phyloP scores from a whole-genome alignment of 2,329 filamentous ascomycete species.

The Trichoderma atrobrunneum region DNA sequence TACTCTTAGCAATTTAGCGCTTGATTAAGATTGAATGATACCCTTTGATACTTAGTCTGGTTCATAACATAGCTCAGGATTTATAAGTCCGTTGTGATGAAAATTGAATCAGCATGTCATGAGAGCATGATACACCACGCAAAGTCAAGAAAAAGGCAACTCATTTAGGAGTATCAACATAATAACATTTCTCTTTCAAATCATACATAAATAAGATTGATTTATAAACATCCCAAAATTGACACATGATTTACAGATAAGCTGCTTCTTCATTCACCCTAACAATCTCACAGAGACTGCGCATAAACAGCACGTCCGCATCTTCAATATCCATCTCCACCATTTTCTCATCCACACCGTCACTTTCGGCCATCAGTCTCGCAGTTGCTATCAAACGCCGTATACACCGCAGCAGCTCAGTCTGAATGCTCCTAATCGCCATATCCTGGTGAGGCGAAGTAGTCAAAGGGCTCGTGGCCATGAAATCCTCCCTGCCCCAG shows the following conservation, averaged over 20 bases:
- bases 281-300: constrained; percentile 44
- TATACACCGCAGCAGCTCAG: constrained; percentile 51
- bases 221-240: not conserved
- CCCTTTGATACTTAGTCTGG: not conserved
- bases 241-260: not conserved
- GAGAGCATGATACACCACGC: not conserved
- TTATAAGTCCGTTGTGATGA: too few species aligned
- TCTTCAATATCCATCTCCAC: constrained; percentile 33
- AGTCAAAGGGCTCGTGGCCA: constrained; percentile 21
- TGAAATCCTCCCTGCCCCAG: constrained; percentile 30
- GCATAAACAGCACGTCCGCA: constrained; percentile 38
- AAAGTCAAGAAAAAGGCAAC: not conserved
- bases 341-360: constrained; percentile 29
- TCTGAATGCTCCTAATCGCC: constrained; percentile 45
- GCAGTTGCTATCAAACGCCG: constrained; percentile 50
- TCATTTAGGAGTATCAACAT: not conserved
- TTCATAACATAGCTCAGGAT: not conserved
- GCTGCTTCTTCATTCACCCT: constrained; percentile 35
- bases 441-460: constrained; percentile 31
- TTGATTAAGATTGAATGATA: not conserved
- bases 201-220: not conserved
- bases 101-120: too few species aligned
- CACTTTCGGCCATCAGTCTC: constrained; percentile 35
- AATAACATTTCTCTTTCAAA: not conserved
- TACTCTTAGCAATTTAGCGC: not conserved